Base-by-base conservation (phyloP, 768 basidiomycete genomes). In the Dictyophora rubrovolvata region DNA sequence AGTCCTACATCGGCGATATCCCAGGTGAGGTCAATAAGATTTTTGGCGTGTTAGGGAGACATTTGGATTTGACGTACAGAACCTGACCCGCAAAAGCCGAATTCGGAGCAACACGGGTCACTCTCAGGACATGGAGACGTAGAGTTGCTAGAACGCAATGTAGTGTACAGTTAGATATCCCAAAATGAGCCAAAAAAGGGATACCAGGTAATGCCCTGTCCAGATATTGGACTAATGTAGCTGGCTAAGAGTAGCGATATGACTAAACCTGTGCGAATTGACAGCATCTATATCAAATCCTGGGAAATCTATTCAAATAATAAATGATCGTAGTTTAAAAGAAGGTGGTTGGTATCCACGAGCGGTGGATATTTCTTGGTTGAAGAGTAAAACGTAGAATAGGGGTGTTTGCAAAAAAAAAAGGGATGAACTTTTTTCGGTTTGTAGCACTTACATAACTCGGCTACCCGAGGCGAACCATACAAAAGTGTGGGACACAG, bases 81-180 rank as follows among this genome's bases (percentile, higher is more conserved):
- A 48, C 73, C 73, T 36, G 65, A 65, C 17, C 80, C 80, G 63
- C 81, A 82, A 65, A 75, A 83, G 9, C 81, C 80, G 59, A 77
- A 83, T 65, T 78, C 74, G 61, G 80, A 79, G 68, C 77, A 78
- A 62, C 77, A 78, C 21, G 77, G 77, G 16, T 64, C 69, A 16
- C 64, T 65, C 4, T 72, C 67, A n/a, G 69, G 65, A 57, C 77
- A 78, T 0, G 52, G 68, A 28, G 55, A 67, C 6, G 75, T 75
- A 42, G 57, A 51, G 61, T 76, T 77, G 62, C 77, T 78, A 28
- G 50, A 28, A 20, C 17, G 12, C 36, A 35, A 42, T 59, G 20
- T 20, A 23, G 3, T 22, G 21, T 16, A n/a, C 18, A n/a, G 48
- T 18, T 6, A 20, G 21, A 58, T 18, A 51, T 23, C n/a, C n/a